These are phyloP conservation scores for Penstemon davidsonii DNA, from an alignment of 257 asterid species.

Conservation along the genomic window DNA sequence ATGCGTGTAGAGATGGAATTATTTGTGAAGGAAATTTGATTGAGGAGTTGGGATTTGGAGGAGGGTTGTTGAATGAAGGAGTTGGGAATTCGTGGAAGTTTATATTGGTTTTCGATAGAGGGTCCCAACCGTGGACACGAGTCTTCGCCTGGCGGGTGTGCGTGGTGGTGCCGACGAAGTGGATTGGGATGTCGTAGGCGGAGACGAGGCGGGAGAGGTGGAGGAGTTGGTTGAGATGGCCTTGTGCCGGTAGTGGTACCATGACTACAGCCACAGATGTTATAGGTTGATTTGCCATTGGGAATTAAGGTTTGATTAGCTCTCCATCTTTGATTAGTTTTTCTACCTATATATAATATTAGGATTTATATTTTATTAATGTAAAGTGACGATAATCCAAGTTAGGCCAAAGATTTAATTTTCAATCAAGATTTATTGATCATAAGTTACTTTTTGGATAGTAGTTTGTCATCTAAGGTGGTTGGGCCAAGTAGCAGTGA, in stretches of 20 bases:
- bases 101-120: conserved; percentile 21
- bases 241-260: conserved; percentile 56
- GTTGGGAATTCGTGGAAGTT: conserved; percentile 38
- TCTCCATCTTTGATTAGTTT: neutral
- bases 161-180: conserved; percentile 37
- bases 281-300: conserved; percentile 16
- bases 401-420: too few species aligned
- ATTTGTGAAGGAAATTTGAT: conserved; percentile 40
- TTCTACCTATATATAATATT: too few species aligned
- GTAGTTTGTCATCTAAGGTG: too few species aligned
- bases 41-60: conserved; percentile 33
- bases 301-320: neutral
- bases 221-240: conserved; percentile 62
- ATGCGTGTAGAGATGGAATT: conserved; percentile 30
- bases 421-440: too few species aligned
- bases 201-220: too few species aligned
- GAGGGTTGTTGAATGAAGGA: conserved; percentile 26
- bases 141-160: conserved; percentile 45
- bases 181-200: conserved; percentile 35
- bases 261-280: conserved; percentile 36
- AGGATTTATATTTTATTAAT: too few species aligned
- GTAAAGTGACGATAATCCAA: too few species aligned
- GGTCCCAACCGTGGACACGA: too few species aligned
- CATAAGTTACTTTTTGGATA: too few species aligned
- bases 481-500: too few species aligned